Evolutionary conservation across 1,284 basidiomycete genomes (phyloP), one percentile per base, ranked within the genome.

Genomic region (Porodaedalea pini): DNA sequence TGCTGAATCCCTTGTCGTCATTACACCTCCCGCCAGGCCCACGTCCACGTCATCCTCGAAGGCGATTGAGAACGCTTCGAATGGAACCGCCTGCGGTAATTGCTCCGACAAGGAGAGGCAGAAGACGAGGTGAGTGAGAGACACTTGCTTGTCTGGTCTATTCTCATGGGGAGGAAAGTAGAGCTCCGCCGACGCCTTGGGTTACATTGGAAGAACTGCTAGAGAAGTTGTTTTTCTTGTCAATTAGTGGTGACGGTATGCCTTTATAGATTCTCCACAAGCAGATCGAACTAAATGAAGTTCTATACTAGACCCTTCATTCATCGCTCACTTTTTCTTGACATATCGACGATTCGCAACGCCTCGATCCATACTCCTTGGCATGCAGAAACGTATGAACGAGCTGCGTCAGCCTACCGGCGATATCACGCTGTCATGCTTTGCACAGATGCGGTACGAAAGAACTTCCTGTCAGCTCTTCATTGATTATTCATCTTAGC

Each of bases 321-420:
- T 83, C 66, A 81, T 90, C 29, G 82, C 81, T 1, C 83, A 90
- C 69, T 91, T 92, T 69, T 74, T 92, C 50, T 77, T 92, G 36
- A 90, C 88, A 10, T 91, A 88, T 68, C 84, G 89, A 34, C 77
- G 87, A 60, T 92, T 92, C 67, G 78, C 87, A 44, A 87, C 78
- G 47, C 89, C 89, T 11, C 79, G 89, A 40, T 84, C 77, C 57
- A 72, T 92, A 13, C 73, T 92, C n/a, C 75, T 91, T 49, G 85
- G 88, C 3, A 90, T 92, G 86, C 88, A 91, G 69, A 88, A 89
- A 66, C 83, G 88, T 45, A 85, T 91, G 79, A 81, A 86, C 32
- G 81, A 86, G 61, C 74, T 92, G 11, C 45, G 58, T 19, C 79
- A 80, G 59, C 79, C 85, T 25, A 78, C 78, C n/a, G 80, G 82